Conservation (phyloP, 352 stramenopile genomes). For the Phytophthora foliorum region DNA sequence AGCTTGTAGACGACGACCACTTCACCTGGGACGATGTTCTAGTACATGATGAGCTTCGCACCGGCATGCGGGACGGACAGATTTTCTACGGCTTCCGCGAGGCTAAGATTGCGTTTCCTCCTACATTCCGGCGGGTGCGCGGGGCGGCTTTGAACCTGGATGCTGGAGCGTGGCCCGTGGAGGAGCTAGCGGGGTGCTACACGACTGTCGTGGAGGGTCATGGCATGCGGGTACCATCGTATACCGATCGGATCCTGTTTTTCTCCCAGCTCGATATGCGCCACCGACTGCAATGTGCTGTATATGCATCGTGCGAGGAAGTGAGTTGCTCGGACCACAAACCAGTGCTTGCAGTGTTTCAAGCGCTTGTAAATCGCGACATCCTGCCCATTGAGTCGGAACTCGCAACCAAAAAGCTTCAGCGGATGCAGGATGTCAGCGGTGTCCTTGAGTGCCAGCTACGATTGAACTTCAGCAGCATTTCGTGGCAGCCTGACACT, state of each 20-base stretch:
- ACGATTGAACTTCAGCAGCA: slow-evolving; percentile 55
- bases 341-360: slow-evolving; percentile 79
- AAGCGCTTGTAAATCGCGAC: slow-evolving; percentile 70
- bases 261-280: slow-evolving; percentile 80
- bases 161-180: slow-evolving; percentile 26
- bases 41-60: slow-evolving; percentile 76
- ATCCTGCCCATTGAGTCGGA: slow-evolving; percentile 59
- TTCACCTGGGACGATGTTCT: slow-evolving; percentile 74
- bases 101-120: slow-evolving; percentile 77
- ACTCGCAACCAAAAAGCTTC: slow-evolving; percentile 52
- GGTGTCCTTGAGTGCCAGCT: slow-evolving; percentile 72
- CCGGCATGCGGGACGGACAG: slow-evolving; percentile 57
- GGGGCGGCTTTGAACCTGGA: slow-evolving; percentile 44
- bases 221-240: slow-evolving; percentile 83
- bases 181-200: slow-evolving; percentile 54
- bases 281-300: slow-evolving; percentile 64
- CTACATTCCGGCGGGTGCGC: slow-evolving; percentile 77
- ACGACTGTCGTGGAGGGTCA: slow-evolving; percentile 66
- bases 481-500: slow-evolving; percentile 60
- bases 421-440: slow-evolving; percentile 70
- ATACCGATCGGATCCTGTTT: slow-evolving; percentile 92
- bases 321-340: slow-evolving; percentile 89
- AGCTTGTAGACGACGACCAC: slow-evolving; percentile 51
- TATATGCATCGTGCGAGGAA: slow-evolving; percentile 81
- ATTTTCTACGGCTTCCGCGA: slow-evolving; percentile 87